phyloP scores from a whole-genome alignment of 73 alveolate species.

The Symbiodinium pilosum region DNA sequence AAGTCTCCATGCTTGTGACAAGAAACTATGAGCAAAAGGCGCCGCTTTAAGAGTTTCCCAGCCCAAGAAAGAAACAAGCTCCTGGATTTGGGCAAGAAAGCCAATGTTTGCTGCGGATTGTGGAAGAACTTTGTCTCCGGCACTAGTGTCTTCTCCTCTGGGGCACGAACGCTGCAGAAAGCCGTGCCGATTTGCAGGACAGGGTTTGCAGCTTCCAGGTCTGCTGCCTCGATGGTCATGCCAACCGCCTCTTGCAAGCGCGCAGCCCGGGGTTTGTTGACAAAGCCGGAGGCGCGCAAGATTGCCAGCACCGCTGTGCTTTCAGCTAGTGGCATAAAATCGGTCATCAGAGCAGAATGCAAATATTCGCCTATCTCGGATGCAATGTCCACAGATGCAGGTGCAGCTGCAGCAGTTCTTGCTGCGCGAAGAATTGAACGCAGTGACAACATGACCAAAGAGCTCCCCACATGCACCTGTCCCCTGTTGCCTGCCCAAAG shows the following conservation, averaged over 20 bases:
- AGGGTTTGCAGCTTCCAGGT: neutral
- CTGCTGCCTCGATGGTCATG: conserved; percentile 31
- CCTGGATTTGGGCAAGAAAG: no score
- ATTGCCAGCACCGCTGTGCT: conserved; percentile 2
- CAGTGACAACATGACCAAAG: conserved; percentile 41
- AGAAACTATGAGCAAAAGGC: no score
- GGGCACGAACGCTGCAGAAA: neutral
- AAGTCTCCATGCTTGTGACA: no score
- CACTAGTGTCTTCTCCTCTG: conserved; percentile 35
- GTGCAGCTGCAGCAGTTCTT: neutral
- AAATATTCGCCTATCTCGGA: conserved; percentile 34
- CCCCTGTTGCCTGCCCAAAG: conserved; percentile 40
- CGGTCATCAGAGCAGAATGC: conserved; percentile 73
- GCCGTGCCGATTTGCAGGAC: conserved; percentile 41
- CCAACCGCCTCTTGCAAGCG: conserved; percentile 22
- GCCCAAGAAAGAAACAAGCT: no score
- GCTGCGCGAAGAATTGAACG: conserved; percentile 64
- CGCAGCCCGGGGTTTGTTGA: neutral
- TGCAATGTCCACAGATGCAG: neutral
- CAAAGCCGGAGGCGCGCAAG: conserved; percentile 20
- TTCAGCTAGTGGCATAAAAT: conserved; percentile 42
- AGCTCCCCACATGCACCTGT: conserved; percentile 9
- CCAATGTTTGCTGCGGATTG: conserved; percentile 46
- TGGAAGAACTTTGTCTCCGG: conserved; percentile 81
- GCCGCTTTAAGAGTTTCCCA: no score